phyloP scores from a whole-genome alignment of 2,329 filamentous ascomycete genomes.

The Stagonosporopsis tanaceti region DNA sequence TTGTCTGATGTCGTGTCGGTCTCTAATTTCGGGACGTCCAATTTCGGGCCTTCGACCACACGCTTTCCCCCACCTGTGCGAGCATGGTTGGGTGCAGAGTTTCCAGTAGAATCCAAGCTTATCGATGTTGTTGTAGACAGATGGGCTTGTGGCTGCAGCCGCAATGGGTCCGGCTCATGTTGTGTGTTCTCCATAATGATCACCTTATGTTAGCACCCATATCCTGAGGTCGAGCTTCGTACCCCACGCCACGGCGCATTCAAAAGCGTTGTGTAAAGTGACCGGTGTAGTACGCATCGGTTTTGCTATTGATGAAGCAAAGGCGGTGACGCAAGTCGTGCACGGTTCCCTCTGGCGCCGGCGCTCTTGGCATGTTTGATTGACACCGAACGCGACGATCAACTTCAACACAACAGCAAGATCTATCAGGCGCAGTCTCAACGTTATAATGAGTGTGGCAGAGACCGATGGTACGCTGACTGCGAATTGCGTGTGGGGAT shows the following conservation, averaged over 20 bases:
- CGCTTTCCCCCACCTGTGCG: slow-evolving; percentile 29
- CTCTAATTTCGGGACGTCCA: slow-evolving; percentile 32
- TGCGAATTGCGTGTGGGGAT: neutral
- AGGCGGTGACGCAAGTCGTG: slow-evolving; percentile 28
- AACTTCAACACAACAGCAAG: neutral
- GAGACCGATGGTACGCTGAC: slow-evolving; percentile 3
- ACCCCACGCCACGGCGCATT: slow-evolving; percentile 24
- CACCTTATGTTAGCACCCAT: slow-evolving; percentile 27
- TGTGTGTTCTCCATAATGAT: slow-evolving; percentile 41
- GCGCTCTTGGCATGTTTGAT: neutral
- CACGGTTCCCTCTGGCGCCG: slow-evolving; percentile 1
- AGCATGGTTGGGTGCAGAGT: slow-evolving; percentile 23
- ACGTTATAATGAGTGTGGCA: slow-evolving; percentile 4
- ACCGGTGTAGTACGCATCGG: slow-evolving; percentile 18
- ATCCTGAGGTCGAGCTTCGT: neutral
- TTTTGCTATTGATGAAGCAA: slow-evolving; percentile 6
- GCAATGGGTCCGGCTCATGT: slow-evolving; percentile 30
- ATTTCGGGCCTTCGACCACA: slow-evolving; percentile 32
- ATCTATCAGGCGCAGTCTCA: neutral
- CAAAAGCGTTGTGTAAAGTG: slow-evolving; percentile 11
- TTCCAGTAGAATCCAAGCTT: slow-evolving; percentile 16
- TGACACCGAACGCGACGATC: neutral
- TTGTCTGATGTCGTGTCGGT: slow-evolving; percentile 70
- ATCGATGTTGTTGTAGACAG: slow-evolving; percentile 25
- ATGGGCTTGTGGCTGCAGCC: slow-evolving; percentile 32